These are phyloP conservation scores for Biscutella auriculata DNA, from an alignment of 441 rosid genomes.

Conservation along the genomic window DNA sequence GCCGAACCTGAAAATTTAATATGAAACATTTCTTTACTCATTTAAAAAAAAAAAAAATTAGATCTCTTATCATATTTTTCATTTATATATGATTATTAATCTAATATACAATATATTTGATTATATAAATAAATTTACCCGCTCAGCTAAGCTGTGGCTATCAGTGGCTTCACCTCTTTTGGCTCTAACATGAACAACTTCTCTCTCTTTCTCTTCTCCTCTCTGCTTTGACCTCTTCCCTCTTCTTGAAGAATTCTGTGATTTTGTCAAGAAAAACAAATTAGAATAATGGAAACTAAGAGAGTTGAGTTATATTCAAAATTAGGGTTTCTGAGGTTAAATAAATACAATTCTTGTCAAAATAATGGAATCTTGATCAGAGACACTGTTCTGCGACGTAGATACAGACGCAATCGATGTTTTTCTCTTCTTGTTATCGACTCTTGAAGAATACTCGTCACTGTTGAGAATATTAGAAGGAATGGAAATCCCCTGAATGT, in stretches of 20 bases:
- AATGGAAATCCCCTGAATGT: neutral
- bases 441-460: slow-evolving; percentile 3
- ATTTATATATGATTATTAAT: neutral
- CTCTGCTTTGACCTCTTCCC: slow-evolving; percentile 38
- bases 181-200: slow-evolving; percentile 65
- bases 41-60: too few species aligned
- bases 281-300: neutral
- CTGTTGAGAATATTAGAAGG: slow-evolving; percentile 7
- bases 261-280: neutral
- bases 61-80: neutral
- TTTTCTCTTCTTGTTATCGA: slow-evolving; percentile 21
- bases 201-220: slow-evolving; percentile 34
- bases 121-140: slow-evolving; percentile 24
- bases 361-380: slow-evolving; percentile 16
- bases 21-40: neutral
- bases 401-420: neutral
- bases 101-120: neutral
- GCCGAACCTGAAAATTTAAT: slow-evolving; percentile 35
- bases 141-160: slow-evolving; percentile 61
- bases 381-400: slow-evolving; percentile 24
- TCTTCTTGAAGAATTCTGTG: slow-evolving; percentile 27
- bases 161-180: slow-evolving; percentile 66
- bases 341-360: slow-evolving; percentile 6
- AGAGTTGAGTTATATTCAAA: neutral
- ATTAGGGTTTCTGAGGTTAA: slow-evolving; percentile 7